These are phyloP conservation scores for Escovopsis sp. DNA, from an alignment of 2,329 filamentous ascomycete genomes.

Conservation along the genomic window DNA sequence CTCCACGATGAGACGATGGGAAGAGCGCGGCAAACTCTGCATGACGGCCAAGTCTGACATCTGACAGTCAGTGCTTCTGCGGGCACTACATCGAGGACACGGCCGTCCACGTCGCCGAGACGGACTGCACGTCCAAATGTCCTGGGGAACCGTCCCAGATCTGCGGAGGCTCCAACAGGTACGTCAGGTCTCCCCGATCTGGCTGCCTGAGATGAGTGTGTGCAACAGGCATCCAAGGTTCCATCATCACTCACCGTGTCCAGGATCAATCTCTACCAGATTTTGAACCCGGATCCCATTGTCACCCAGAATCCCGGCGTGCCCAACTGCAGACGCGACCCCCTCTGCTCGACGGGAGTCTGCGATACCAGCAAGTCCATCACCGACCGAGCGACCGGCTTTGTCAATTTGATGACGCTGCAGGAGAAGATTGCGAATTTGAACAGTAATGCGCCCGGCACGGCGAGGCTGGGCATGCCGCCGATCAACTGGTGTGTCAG, in stretches of 20 bases:
- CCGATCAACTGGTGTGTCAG: slow-evolving; percentile 45
- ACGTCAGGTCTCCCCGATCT: no score
- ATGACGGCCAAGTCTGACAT: not conserved
- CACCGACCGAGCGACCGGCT: slow-evolving; percentile 14
- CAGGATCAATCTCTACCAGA: slow-evolving; percentile 8
- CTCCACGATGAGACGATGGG: no score
- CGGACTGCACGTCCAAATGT: slow-evolving; percentile 4
- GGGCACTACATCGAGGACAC: slow-evolving; percentile 6
- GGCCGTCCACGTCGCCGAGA: slow-evolving; percentile 5
- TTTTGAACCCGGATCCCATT: slow-evolving; percentile 5
- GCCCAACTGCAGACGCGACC: slow-evolving; percentile 13
- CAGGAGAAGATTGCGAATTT: slow-evolving; percentile 19
- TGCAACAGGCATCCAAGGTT: not conserved
- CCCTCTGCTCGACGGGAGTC: slow-evolving; percentile 19
- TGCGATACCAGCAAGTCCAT: slow-evolving; percentile 26
- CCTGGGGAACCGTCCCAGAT: slow-evolving; percentile 5
- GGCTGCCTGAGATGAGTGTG: no score
- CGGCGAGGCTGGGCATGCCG: slow-evolving; percentile 38
- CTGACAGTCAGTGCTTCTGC: slow-evolving; percentile 7
- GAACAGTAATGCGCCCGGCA: slow-evolving; percentile 19
- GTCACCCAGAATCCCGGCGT: slow-evolving; percentile 6
- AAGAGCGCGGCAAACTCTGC: not conserved
- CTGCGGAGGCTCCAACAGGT: slow-evolving; percentile 6
- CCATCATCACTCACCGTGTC: not conserved
- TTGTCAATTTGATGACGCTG: slow-evolving; percentile 17